A percentile compares a stretch with the other conserved stretches of the same genome.
Conservation (phyloP, 2,329 filamentous ascomycete species). For the Rhinocladiella similis region DNA sequence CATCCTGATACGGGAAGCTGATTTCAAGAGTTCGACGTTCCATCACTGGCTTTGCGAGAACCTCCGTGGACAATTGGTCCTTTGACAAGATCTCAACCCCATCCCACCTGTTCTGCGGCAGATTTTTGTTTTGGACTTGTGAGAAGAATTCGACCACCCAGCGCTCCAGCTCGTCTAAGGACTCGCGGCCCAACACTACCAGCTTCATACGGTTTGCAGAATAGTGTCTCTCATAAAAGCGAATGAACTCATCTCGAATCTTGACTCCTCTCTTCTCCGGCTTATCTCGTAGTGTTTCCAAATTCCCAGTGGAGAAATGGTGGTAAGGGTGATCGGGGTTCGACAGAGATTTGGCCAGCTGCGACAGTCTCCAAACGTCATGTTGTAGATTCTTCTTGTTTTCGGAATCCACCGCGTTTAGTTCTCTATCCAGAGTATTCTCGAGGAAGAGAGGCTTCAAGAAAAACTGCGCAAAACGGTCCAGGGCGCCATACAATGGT, state of each 20-base stretch:
- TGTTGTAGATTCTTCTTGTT: constrained; percentile 97
- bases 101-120: constrained; percentile 69
- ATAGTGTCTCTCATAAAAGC: constrained; percentile 86
- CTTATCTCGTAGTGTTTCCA: constrained; percentile 79
- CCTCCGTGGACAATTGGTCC: constrained; percentile 66
- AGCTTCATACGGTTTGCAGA: constrained; percentile 94
- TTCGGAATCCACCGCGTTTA: constrained; percentile 88
- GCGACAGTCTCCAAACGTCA: constrained; percentile 82
- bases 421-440: constrained; percentile 80
- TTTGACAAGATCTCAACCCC: constrained; percentile 56
- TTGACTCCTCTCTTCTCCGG: constrained; percentile 79
- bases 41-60: constrained; percentile 90
- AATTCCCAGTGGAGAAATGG: constrained; percentile 88
- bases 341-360: constrained; percentile 84
- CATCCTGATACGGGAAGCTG: constrained; percentile 81
- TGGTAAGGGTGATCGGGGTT: constrained; percentile 86
- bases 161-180: constrained; percentile 75
- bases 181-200: constrained; percentile 78
- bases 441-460: constrained; percentile 82
- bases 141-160: constrained; percentile 87
- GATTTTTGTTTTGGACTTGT: constrained; percentile 75
- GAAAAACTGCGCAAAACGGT: constrained; percentile 94
- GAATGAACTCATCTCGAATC: constrained; percentile 86
- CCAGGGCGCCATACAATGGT: constrained; percentile 78
- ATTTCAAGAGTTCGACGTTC: constrained; percentile 78